phyloP scores from a whole-genome alignment of 2,329 filamentous ascomycete species.

The Penicillium hordei region DNA sequence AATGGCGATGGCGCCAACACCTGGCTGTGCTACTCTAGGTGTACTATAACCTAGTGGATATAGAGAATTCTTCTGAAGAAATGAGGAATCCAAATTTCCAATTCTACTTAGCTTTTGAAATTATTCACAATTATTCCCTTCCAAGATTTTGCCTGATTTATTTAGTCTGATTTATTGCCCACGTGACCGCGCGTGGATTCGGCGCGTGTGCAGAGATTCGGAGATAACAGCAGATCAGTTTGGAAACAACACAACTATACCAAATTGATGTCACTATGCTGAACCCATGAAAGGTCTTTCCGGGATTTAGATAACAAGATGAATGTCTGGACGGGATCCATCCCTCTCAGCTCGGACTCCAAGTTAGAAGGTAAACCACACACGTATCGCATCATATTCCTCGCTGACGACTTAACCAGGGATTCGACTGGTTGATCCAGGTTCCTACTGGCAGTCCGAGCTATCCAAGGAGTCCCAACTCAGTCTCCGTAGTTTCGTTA shows the following conservation, averaged over 20 bases:
- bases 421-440: conserved; percentile 37
- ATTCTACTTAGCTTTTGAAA: not conserved
- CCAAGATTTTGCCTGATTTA: not conserved
- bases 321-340: conserved; percentile 42
- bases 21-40: conserved; percentile 21
- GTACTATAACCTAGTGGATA: conserved; percentile 25
- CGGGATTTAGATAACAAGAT: conserved; percentile 26
- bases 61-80: conserved; percentile 17
- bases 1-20: conserved; percentile 13
- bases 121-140: not conserved
- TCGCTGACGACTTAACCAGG: conserved; percentile 27
- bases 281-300: conserved; percentile 13
- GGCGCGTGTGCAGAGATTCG: conserved; percentile 16
- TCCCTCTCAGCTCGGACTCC: conserved; percentile 28
- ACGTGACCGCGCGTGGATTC: conserved; percentile 24
- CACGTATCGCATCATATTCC: conserved; percentile 8
- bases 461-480: conserved; percentile 37
- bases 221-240: conserved; percentile 7
- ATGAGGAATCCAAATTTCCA: not conserved
- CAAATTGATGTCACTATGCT: conserved; percentile 9
- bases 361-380: conserved; percentile 33
- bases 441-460: conserved; percentile 35
- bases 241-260: not conserved
- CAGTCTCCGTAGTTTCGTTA: conserved; percentile 38
- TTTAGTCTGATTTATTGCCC: not conserved